phyloP scores from a whole-genome alignment of 768 basidiomycete genomes.

The Coprinopsis sp. region DNA sequence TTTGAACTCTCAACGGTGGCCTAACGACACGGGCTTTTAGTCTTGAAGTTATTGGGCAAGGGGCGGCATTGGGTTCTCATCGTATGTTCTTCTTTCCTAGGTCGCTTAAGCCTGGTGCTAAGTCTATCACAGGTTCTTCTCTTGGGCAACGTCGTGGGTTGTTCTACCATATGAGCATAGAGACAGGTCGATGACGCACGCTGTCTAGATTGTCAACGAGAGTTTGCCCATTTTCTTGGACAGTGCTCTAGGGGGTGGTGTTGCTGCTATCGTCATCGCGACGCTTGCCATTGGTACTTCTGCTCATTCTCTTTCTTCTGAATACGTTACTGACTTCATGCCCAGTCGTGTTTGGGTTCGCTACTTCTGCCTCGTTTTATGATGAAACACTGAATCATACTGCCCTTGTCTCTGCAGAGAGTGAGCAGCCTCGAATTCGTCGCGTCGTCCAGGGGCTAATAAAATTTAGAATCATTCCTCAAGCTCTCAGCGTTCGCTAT shows the following conservation, averaged over 20 bases:
- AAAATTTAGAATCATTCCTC: constrained; percentile 53
- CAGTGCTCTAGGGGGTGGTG: constrained; percentile 64
- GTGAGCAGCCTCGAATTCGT: constrained; percentile 42
- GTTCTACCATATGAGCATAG: too few species aligned
- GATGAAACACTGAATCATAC: neutral
- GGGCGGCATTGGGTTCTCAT: constrained; percentile 95
- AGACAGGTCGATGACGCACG: neutral
- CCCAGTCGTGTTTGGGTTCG: constrained; percentile 79
- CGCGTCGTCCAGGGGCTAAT: neutral
- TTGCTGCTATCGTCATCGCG: constrained; percentile 74
- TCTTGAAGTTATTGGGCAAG: constrained; percentile 49
- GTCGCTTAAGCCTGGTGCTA: neutral
- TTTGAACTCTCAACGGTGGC: neutral
- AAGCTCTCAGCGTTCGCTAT: constrained; percentile 71
- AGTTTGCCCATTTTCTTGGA: constrained; percentile 81
- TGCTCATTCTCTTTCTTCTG: neutral
- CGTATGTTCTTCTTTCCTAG: constrained; percentile 34
- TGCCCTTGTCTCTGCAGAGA: constrained; percentile 48
- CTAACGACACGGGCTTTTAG: constrained; percentile 26
- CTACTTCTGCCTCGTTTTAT: constrained; percentile 5
- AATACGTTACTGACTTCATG: constrained; percentile 3
- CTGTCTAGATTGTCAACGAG: constrained; percentile 69
- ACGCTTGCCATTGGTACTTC: constrained; percentile 64
- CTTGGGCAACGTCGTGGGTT: constrained; percentile 78
- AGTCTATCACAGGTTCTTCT: constrained; percentile 60